Percentiles rank a stretch among this genome's conserved stretches.
phyloP scores from a whole-genome alignment of 768 basidiomycete species.

The Megacollybia marginata region DNA sequence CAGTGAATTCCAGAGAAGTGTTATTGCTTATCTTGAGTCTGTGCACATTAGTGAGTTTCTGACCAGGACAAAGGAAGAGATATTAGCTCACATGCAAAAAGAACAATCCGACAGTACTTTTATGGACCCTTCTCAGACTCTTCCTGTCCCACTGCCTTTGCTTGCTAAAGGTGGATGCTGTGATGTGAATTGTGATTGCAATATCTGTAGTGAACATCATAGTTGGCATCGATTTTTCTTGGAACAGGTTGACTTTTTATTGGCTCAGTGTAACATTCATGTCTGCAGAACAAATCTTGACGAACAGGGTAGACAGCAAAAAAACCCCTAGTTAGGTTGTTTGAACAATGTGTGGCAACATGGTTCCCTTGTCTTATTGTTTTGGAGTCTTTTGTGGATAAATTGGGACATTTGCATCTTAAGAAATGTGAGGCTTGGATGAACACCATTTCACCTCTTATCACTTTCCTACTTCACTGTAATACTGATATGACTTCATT shows the following conservation, averaged over 20 bases:
- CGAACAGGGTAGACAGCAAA: background rate
- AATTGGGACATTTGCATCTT: background rate
- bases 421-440: background rate
- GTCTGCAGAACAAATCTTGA: background rate
- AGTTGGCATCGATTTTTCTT: background rate
- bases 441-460: background rate
- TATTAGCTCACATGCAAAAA: background rate
- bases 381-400: background rate
- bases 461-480: background rate
- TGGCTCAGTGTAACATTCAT: background rate
- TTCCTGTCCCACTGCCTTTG: too few relatives aligned
- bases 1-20: background rate
- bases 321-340: background rate
- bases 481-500: background rate
- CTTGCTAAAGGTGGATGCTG: background rate
- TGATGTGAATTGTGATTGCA: background rate
- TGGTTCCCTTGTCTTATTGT: background rate
- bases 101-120: background rate
- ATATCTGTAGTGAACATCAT: background rate
- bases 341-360: background rate
- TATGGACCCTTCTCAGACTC: too few relatives aligned
- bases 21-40: background rate
- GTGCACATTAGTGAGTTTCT: conserved; percentile 2
- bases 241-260: background rate
- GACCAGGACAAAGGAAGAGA: too few relatives aligned